Conservation (phyloP, 768 basidiomycete genomes). For the Lentinus tigrinus region DNA sequence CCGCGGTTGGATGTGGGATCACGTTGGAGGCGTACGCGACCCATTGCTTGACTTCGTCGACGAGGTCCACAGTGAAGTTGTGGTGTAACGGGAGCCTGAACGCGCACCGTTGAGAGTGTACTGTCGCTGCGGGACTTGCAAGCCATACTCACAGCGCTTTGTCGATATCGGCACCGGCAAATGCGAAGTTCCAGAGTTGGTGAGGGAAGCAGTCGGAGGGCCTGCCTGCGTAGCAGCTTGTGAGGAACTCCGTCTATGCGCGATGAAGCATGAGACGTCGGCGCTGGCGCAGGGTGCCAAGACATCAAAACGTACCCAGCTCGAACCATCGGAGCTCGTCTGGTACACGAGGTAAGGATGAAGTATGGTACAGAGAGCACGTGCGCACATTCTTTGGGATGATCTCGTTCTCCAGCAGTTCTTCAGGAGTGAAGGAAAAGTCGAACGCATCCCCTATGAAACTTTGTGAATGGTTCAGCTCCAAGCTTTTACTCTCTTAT, state of each 20-base stretch:
- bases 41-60: slow-evolving; percentile 53
- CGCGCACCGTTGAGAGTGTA: background rate
- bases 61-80: slow-evolving; percentile 45
- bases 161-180: slow-evolving; percentile 39
- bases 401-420: slow-evolving; percentile 44
- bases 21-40: slow-evolving; percentile 40
- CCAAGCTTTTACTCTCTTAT: background rate
- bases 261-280: background rate
- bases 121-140: background rate
- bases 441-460: slow-evolving; percentile 50
- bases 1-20: slow-evolving; percentile 40
- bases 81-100: slow-evolving; percentile 47
- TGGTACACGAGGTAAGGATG: slow-evolving; percentile 18
- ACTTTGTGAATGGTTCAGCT: slow-evolving; percentile 24
- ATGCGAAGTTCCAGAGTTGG: slow-evolving; percentile 57
- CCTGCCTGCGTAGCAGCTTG: slow-evolving; percentile 46
- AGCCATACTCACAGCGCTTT: slow-evolving; percentile 8
- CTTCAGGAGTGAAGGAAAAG: slow-evolving; percentile 40
- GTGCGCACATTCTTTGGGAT: slow-evolving; percentile 41
- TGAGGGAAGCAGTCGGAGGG: slow-evolving; percentile 40
- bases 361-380: background rate
- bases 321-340: slow-evolving; percentile 56
- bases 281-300: background rate
- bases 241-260: slow-evolving; percentile 53
- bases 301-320: slow-evolving; percentile 38